Conservation (phyloP, 495 filamentous ascomycete species). For the Podospora appendiculata region DNA sequence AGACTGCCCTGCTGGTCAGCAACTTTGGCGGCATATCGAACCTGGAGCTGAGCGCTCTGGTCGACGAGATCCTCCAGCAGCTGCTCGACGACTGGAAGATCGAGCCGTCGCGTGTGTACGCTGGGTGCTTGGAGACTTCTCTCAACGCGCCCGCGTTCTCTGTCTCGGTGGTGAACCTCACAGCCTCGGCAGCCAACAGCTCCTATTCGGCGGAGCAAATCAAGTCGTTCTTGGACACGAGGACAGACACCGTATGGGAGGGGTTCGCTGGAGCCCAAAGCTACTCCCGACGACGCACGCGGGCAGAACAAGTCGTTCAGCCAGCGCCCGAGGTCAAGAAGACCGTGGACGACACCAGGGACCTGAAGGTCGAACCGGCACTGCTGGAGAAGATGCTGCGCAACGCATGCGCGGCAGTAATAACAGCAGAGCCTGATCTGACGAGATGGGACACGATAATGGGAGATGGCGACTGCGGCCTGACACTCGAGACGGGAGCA, state of each 20-base stretch:
- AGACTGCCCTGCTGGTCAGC: conserved; percentile 50
- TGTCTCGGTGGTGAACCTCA: conserved; percentile 51
- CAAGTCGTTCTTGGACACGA: conserved; percentile 44
- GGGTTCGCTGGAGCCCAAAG: conserved; percentile 32
- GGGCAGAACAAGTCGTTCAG: conserved; percentile 36
- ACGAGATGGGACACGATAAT: conserved; percentile 57
- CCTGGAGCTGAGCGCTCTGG: conserved; percentile 51
- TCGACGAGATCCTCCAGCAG: conserved; percentile 44
- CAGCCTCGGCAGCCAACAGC: conserved; percentile 35
- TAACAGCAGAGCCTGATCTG: conserved; percentile 48
- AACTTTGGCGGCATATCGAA: conserved; percentile 58
- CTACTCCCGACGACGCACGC: conserved; percentile 16
- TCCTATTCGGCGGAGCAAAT: conserved; percentile 38
- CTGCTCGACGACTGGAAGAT: conserved; percentile 35
- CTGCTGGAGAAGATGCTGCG: conserved; percentile 43
- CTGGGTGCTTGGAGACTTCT: conserved; percentile 49
- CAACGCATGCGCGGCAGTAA: conserved; percentile 40
- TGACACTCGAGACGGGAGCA: conserved; percentile 47
- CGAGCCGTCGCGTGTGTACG: conserved; percentile 32
- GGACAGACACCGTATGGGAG: conserved; percentile 48
- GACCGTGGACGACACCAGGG: conserved; percentile 25
- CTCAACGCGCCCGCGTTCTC: conserved; percentile 57
- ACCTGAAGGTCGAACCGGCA: conserved; percentile 35
- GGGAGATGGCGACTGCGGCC: conserved; percentile 59
- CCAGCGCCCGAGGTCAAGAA: conserved; percentile 23